Base-by-base conservation (phyloP, 2,329 filamentous ascomycete species). In the Zelopaecilomyces penicillatus region DNA sequence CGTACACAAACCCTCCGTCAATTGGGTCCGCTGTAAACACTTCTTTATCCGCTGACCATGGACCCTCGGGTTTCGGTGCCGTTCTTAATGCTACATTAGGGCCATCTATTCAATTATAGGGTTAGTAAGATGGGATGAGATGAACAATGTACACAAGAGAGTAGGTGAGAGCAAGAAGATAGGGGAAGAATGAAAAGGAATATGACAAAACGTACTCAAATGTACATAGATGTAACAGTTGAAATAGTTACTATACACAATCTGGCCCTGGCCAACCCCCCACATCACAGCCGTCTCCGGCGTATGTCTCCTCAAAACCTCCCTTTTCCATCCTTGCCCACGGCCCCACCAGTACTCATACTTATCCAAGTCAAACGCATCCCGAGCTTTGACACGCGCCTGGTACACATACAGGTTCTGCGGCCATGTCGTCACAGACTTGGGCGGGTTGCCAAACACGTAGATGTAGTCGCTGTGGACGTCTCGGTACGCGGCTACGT, bases 311-410 rank as follows among this genome's bases (percentile, higher is more conserved):
- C 51, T 59, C 28, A 67, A 45, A 3, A 58, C 50, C 11, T 60
- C 54, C 0, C 42, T 45, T 48, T 57, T 66, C 66, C 66, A 69
- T 2, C 65, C 64, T 12, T 57, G 52, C 9, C 57, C 48, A 3
- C 54, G 54, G 0, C 66, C 66, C 65, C 65, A 69, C 60, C 61
- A 68, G 44, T 69, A 69, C 50, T 69, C 57, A 34, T 69, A 68
- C 39, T 56, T 58, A 9, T 34, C 40, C 5, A 67, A 46, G 6
- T 68, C 58, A 30, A 68, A 68, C 0, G 64, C 63, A 6, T 65
- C 54, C 2, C 42, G 29, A 1, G 62, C 61, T 19, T 53, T 54
- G 2, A 69, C 65, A 4, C 66, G 58, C 1, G 59, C 57, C 46
- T 66, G 57, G 42, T 68, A 68, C 8, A 64, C 55, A 38, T 67